Evolutionary conservation across 768 basidiomycete species (phyloP), one percentile per base, ranked within the genome.

Genomic region (Leccinum sublutescens): DNA sequence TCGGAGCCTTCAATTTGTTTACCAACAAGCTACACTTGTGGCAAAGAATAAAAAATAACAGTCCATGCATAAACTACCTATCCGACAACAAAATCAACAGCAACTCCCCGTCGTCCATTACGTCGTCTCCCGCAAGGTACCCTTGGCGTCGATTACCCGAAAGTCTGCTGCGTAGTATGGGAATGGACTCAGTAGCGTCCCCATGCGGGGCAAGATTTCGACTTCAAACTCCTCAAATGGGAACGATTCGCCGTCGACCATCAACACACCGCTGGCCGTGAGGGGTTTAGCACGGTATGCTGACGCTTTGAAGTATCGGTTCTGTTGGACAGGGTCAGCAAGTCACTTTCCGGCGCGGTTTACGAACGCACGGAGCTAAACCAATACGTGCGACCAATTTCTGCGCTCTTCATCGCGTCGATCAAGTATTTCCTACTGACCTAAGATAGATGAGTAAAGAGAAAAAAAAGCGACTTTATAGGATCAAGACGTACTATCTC

Each of bases 181-280:
- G 61, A 80, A 71, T 27, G 83, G 82, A 65, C 88, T 90, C 11
- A 91, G 73, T 29, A 90, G 69, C 0, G 84, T 87, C 21, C 82
- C 89, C 25, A 90, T 71, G 12, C 82, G 80, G n/a, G 76, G 78
- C 64, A 91, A 85, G 10, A 88, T 85, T 71, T 93, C 90, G 3
- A 94, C 85, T 63, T 89, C 82, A 68, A 84, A 93, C 66, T 86
- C 83, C 68, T 85, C 80, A 62, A 89, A 88, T 10, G 88, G 88
- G 65, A 83, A 87, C 5, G 75, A 66, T 74, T 95, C 93, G 8
- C 93, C 93, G 64, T 95, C 93, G 17, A 95, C 78, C 14, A 88
- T 77, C 17, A 94, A 66, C 64, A 75, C 74, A 2, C 88, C 88
- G 33, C 83, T 77, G 3, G 75, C 54, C 2, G 76, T 67, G 31